Evolutionary conservation across 257 asterid species (phyloP).

Genomic region (Solanum ossicruentum): DNA sequence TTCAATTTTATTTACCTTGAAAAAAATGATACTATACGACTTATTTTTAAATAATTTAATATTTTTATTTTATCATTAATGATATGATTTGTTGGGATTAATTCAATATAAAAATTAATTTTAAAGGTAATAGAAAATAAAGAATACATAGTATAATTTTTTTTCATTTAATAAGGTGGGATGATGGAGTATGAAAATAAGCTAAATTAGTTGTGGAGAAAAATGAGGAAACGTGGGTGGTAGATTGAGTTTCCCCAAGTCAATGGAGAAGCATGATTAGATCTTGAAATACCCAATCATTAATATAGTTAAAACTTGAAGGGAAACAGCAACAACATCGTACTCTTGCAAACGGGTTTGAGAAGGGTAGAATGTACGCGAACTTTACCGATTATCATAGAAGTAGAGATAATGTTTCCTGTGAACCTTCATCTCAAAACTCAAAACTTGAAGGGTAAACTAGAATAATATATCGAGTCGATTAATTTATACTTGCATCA

Average conservation of each 20-base stretch:
- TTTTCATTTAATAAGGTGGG: too few relatives aligned
- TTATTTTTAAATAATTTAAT: neutral
- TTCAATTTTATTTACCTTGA: neutral
- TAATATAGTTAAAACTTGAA: neutral
- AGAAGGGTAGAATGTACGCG: too few relatives aligned
- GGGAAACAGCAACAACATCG: too few relatives aligned
- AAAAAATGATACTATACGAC: too few relatives aligned
- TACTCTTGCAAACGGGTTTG: too few relatives aligned
- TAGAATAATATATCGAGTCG: neutral
- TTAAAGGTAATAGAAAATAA: neutral
- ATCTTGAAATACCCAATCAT: neutral
- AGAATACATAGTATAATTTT: neutral
- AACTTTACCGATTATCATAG: too few relatives aligned
- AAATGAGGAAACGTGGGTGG: neutral
- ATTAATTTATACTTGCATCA: accelerated
- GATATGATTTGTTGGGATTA: neutral
- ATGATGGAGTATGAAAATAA: too few relatives aligned
- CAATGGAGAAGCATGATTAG: neutral
- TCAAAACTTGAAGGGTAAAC: neutral
- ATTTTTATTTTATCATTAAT: neutral
- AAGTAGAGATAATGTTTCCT: too few relatives aligned
- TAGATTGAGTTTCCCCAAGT: neutral
- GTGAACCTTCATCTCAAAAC: too few relatives aligned
- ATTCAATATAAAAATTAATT: neutral
- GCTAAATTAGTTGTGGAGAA: neutral